Base-by-base conservation (phyloP, 108 stramenopile genomes). In the Pelagomonas calceolata region DNA sequence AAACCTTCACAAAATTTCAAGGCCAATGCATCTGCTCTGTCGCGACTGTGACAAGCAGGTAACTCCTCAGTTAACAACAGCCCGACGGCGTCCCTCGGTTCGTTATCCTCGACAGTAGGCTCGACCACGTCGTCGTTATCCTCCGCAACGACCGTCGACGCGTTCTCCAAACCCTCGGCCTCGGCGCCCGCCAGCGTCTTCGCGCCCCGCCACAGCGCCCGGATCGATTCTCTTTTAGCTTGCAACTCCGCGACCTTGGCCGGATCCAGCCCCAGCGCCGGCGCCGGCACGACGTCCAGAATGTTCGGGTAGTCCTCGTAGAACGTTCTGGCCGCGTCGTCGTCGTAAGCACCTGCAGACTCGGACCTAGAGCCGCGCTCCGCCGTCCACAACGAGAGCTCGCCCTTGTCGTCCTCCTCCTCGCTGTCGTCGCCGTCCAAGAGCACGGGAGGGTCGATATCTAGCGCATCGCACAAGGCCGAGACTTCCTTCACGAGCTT, bases 281-380 rank as follows among this genome's bases (percentile, higher is more conserved):
- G 86, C 14, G 92, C 86, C 30, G 96, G 96, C 64, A 94, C 87
- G 15, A 89, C 91, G 26, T 86, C 80, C 34, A 97, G 80, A 14
- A 95, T 82, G 69, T 95, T 93, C 30, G 96, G 94, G 68, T 95
- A 81, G 74, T 94, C 93, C 69, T 89, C 90, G 75, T 97, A 97
- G 84, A 97, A 97, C 4, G 79, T 77, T 34, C 88, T 81, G 32
- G 86, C 91, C 78, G 94, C 92, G 46, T 87, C 88, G 74, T 95
- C 94, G 70, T 92, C 94, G 74, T 91, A 97, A 26, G 94, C 90
- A 12, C 93, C 93, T 86, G 45, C 83, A 77, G 21, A 78, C 89
- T 3, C 70, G 69, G 18, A 76, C n/a, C n/a, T n/a, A n/a, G n/a
- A n/a, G 83, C 5, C 9, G 32, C 82, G 84, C n/a, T 81, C 86